Conservation (phyloP, 2,329 filamentous ascomycete genomes). For the Fusarium xyrophilum region DNA sequence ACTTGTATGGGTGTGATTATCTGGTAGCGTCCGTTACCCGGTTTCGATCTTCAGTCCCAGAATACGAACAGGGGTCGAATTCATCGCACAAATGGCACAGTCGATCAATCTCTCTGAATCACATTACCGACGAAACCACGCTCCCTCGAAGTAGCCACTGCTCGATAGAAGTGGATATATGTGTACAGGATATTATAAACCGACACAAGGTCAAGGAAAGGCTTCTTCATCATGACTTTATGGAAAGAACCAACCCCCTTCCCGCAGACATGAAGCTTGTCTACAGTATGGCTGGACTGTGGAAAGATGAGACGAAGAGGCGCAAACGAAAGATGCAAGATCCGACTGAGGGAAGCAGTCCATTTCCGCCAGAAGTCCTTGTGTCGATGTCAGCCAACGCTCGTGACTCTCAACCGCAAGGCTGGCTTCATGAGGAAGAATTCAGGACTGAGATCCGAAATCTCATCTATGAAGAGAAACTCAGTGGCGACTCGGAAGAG, state of each 20-base stretch:
- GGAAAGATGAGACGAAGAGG: slow-evolving; percentile 86
- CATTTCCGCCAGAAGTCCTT: slow-evolving; percentile 81
- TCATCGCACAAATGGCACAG: slow-evolving; percentile 80
- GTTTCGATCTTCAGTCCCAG: slow-evolving; percentile 80
- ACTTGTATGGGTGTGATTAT: slow-evolving; percentile 91
- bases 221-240: slow-evolving; percentile 85
- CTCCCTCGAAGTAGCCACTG: slow-evolving; percentile 87
- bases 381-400: slow-evolving; percentile 88
- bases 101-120: slow-evolving; percentile 64
- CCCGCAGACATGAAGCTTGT: slow-evolving; percentile 79
- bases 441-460: slow-evolving; percentile 70
- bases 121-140: slow-evolving; percentile 61
- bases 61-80: slow-evolving; percentile 66
- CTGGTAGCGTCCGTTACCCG: slow-evolving; percentile 73
- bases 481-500: slow-evolving; percentile 48
- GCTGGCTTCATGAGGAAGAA: slow-evolving; percentile 93
- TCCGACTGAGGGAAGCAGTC: slow-evolving; percentile 69
- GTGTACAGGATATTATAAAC: slow-evolving; percentile 87
- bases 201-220: slow-evolving; percentile 76
- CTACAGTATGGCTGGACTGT: slow-evolving; percentile 90
- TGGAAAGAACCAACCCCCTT: slow-evolving; percentile 71
- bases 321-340: slow-evolving; percentile 75
- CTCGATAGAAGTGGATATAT: slow-evolving; percentile 87
- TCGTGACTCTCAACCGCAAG: slow-evolving; percentile 73
- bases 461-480: slow-evolving; percentile 70